Evolutionary conservation across 1,139 yeast species (phyloP).

Genomic region (Geotrichum macrosporum): DNA sequence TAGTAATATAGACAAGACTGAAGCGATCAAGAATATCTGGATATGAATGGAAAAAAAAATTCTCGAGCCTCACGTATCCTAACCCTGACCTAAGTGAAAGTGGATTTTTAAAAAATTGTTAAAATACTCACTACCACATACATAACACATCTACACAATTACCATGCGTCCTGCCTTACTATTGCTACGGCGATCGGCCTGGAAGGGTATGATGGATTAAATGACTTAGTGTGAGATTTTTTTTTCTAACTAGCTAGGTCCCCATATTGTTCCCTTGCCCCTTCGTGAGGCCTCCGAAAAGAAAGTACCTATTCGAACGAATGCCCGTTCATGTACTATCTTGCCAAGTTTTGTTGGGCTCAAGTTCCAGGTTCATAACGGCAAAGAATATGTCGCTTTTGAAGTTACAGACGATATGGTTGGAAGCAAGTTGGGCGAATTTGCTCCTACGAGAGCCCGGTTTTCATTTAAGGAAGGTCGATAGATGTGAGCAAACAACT

Average conservation of each 20-base stretch:
- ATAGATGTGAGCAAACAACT: slow-evolving; percentile 17
- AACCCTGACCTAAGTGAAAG: slow-evolving; percentile 12
- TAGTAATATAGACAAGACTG: no score
- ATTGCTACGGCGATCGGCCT: slow-evolving; percentile 64
- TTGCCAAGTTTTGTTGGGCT: slow-evolving; percentile 93
- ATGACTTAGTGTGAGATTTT: background rate
- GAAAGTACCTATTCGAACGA: slow-evolving; percentile 85
- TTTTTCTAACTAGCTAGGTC: slow-evolving; percentile 48
- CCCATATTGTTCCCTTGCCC: slow-evolving; percentile 90
- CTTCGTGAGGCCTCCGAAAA: slow-evolving; percentile 76
- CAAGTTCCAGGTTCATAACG: slow-evolving; percentile 91
- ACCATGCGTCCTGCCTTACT: slow-evolving; percentile 61
- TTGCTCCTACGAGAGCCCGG: slow-evolving; percentile 87
- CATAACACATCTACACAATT: no score
- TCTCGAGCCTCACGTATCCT: slow-evolving; percentile 16
- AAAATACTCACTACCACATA: no score
- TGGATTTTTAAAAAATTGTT: slow-evolving; percentile 4
- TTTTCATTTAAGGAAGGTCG: slow-evolving; percentile 67
- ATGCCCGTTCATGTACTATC: slow-evolving; percentile 90
- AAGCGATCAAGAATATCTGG: background rate
- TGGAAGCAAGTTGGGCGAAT: slow-evolving; percentile 93
- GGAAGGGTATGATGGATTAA: slow-evolving; percentile 51
- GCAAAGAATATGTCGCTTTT: slow-evolving; percentile 86
- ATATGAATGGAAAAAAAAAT: background rate
- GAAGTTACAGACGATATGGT: slow-evolving; percentile 94